Percentiles rank a stretch among this genome's conserved stretches.
phyloP scores from a whole-genome alignment of 2,329 filamentous ascomycete genomes.

The Penicillium frequentans region DNA sequence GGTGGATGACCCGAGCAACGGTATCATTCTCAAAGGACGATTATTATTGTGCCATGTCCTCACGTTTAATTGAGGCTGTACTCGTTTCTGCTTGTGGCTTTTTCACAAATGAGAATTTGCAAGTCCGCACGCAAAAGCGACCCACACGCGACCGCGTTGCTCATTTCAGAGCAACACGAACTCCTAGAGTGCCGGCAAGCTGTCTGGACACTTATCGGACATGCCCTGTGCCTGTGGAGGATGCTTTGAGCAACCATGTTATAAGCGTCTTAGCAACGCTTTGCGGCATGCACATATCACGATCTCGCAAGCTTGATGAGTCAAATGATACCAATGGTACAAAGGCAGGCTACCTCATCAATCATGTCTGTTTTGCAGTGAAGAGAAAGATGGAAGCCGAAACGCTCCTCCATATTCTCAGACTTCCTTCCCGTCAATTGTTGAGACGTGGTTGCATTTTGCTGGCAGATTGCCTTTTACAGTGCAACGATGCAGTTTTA shows the following conservation, averaged over 20 bases:
- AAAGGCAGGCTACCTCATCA: conserved; percentile 28
- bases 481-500: conserved; percentile 24
- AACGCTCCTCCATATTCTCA: background rate
- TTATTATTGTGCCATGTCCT: conserved; percentile 31
- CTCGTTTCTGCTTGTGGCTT: conserved; percentile 30
- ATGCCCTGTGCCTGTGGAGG: conserved; percentile 36
- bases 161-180: conserved; percentile 14
- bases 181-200: conserved; percentile 7
- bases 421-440: conserved; percentile 21
- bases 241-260: conserved; percentile 38
- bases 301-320: conserved; percentile 22
- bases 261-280: conserved; percentile 36
- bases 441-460: conserved; percentile 36
- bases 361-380: conserved; percentile 22
- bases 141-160: background rate
- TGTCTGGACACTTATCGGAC: conserved; percentile 6
- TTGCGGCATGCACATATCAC: conserved; percentile 39
- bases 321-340: conserved; percentile 15
- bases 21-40: conserved; percentile 39
- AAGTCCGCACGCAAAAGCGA: background rate
- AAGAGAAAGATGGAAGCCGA: conserved; percentile 24
- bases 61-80: conserved; percentile 33
- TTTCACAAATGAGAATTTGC: background rate
- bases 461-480: conserved; percentile 31
- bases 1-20: conserved; percentile 37